Percentiles rank a stretch among this genome's conserved stretches.
phyloP scores from a whole-genome alignment of 306 rosid species.

The Cucurbita maxima region DNA sequence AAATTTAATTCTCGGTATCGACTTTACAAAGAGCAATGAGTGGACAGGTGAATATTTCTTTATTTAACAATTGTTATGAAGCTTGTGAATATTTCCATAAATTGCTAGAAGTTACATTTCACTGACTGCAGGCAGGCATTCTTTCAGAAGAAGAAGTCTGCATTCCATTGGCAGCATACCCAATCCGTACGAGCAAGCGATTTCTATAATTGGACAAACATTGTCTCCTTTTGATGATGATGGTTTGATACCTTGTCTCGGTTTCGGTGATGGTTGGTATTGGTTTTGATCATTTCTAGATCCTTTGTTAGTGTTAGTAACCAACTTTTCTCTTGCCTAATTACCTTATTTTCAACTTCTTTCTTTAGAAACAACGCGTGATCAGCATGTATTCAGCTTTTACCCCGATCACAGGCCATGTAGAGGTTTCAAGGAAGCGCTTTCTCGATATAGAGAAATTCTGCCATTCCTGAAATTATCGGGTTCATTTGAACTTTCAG shows the following conservation, averaged over 20 bases:
- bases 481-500: conserved; percentile 32
- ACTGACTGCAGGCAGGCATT: conserved; percentile 47
- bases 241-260: conserved; percentile 87
- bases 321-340: background rate
- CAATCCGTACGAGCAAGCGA: conserved; percentile 98
- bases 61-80: background rate
- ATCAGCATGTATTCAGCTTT: conserved; percentile 58
- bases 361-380: conserved; percentile 65
- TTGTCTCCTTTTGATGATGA: conserved; percentile 90
- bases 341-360: conserved; percentile 4
- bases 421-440: conserved; percentile 79
- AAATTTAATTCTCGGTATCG: conserved; percentile 76
- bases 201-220: conserved; percentile 74
- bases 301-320: conserved; percentile 3
- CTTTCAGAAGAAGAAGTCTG: conserved; percentile 72
- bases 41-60: conserved; percentile 70
- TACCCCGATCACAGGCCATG: conserved; percentile 36
- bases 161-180: conserved; percentile 49
- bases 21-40: conserved; percentile 97
- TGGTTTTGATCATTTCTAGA: background rate
- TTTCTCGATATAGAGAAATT: conserved; percentile 65
- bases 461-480: conserved; percentile 59
- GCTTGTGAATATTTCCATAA: background rate
- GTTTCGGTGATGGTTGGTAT: conserved; percentile 85
- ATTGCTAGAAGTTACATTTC: conserved; percentile 10